A percentile compares a stretch with the other conserved stretches of the same genome.
Conservation (phyloP, 176 grass and related monocot species). For the Elaeis guineensis region DNA sequence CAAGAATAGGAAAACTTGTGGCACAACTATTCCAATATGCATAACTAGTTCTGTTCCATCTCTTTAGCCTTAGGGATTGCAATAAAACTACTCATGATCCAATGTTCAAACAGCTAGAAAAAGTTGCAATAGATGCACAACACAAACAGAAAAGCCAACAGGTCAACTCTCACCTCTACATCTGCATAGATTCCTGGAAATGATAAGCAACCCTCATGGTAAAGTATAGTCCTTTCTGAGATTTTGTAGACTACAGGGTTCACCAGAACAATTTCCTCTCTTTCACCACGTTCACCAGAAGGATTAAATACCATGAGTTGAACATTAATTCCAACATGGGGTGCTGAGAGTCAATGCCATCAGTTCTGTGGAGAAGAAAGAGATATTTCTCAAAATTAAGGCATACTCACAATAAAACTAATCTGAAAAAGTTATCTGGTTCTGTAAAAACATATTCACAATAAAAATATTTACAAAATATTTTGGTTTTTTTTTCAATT, state of each 20-base stretch:
- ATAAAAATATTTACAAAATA: too few relatives aligned
- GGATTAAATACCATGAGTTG: slow-evolving; percentile 97
- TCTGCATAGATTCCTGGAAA: slow-evolving; percentile 93
- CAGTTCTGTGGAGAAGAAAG: slow-evolving; percentile 44
- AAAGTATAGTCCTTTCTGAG: slow-evolving; percentile 42
- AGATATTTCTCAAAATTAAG: slow-evolving; percentile 3
- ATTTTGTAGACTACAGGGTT: slow-evolving; percentile 79
- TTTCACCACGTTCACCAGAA: slow-evolving; percentile 68
- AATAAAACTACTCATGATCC: not conserved
- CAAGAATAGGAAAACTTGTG: too few relatives aligned
- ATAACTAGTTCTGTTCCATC: too few relatives aligned
- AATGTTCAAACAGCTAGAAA: not conserved
- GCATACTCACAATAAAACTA: not conserved
- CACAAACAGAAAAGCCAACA: not conserved
- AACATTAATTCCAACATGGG: slow-evolving; percentile 90
- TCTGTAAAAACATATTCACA: too few relatives aligned
- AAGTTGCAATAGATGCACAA: not conserved
- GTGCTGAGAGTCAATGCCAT: slow-evolving; percentile 90
- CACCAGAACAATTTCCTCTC: slow-evolving; percentile 83
- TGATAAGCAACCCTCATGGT: slow-evolving; percentile 88
- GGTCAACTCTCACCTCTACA: slow-evolving; percentile 59
- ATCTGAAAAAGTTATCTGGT: not conserved
- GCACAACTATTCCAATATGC: too few relatives aligned
- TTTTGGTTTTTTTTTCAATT: too few relatives aligned
- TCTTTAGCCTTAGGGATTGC: too few relatives aligned